Percentiles rank a stretch among this genome's conserved stretches.
phyloP scores from a whole-genome alignment of 257 asterid species.

The Lantana camara region DNA sequence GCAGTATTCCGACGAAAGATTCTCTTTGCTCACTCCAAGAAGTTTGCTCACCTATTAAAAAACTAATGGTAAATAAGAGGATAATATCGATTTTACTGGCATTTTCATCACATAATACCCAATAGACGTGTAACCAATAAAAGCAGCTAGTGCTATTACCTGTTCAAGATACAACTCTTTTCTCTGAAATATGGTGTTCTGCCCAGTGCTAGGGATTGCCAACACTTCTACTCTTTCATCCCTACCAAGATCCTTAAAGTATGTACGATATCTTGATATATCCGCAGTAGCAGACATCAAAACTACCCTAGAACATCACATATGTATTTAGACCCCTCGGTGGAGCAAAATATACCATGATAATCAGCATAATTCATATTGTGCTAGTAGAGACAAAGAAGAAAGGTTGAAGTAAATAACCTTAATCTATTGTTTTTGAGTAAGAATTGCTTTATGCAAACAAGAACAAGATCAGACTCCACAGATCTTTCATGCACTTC shows the following conservation, averaged over 20 bases:
- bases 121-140: no score
- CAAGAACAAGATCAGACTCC: constrained; percentile 97
- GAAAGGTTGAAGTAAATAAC: constrained; percentile 29
- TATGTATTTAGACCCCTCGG: constrained; percentile 23
- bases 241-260: constrained; percentile 88
- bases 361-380: constrained; percentile 4
- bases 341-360: constrained; percentile 20
- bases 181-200: constrained; percentile 59
- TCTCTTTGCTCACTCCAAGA: constrained; percentile 61
- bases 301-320: constrained; percentile 74
- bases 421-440: constrained; percentile 65
- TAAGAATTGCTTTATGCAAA: constrained; percentile 89
- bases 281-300: constrained; percentile 99
- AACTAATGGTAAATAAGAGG: constrained; percentile 16
- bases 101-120: no score
- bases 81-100: no score
- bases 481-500: constrained; percentile 99
- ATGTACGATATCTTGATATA: constrained; percentile 80
- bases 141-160: no score
- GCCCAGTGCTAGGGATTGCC: constrained; percentile 74
- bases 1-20: constrained; percentile 64
- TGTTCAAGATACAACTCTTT: constrained; percentile 80
- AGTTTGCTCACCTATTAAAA: constrained; percentile 60
- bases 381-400: constrained; percentile 1
- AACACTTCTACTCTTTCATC: constrained; percentile 88